phyloP scores from a whole-genome alignment of 78 protist genomes.

The Guillardia theta region DNA sequence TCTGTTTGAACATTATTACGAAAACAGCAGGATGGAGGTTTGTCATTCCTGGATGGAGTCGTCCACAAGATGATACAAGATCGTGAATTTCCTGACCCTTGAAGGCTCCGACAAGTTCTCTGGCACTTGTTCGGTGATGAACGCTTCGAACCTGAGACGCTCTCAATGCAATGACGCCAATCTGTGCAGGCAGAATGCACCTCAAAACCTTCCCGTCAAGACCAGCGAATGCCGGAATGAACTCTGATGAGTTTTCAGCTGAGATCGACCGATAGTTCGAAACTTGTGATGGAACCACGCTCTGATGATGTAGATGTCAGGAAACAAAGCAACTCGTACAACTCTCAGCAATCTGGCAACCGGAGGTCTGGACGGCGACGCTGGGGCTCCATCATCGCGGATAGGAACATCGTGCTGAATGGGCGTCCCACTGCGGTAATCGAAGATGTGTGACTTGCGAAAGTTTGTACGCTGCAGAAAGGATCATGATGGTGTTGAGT shows the following conservation, averaged over 20 bases:
- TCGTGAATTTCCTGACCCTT: conserved; percentile 33
- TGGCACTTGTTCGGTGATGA: neutral
- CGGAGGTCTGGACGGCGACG: no score
- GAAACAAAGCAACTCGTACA: no score
- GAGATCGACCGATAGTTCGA: no score
- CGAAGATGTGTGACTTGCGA: neutral
- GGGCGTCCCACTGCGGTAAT: neutral
- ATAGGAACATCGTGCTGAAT: neutral
- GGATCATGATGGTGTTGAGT: neutral
- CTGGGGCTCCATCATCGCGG: conserved; percentile 31
- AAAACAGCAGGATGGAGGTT: no score
- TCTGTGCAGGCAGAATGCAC: neutral
- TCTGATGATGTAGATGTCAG: no score
- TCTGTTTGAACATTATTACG: neutral
- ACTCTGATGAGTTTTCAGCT: neutral
- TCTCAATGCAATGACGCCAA: neutral
- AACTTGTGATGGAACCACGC: no score
- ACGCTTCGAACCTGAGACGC: neutral
- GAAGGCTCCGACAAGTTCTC: neutral
- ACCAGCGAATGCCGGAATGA: neutral
- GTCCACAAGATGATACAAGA: conserved; percentile 59
- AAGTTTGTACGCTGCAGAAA: neutral
- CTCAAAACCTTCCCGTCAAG: neutral
- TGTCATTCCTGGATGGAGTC: conserved; percentile 55
- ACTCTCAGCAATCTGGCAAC: no score